Conservation (phyloP, 495 filamentous ascomycete species). For the Talaromyces trachyspermus region DNA sequence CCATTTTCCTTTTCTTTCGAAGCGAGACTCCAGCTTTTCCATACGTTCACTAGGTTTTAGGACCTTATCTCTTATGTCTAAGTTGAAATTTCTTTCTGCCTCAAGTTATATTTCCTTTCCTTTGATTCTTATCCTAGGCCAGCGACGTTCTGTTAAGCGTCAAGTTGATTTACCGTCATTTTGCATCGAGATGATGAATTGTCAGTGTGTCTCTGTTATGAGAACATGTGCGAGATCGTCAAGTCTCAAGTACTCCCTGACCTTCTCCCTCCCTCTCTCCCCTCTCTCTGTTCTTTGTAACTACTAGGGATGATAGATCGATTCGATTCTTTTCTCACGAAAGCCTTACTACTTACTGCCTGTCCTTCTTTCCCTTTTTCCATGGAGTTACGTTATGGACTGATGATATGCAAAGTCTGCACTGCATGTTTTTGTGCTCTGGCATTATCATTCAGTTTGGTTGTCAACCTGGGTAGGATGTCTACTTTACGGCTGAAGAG, state of each 20-base stretch:
- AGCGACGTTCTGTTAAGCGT: too few species aligned
- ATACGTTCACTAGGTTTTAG: constrained; percentile 17
- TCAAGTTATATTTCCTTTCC: not conserved
- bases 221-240: too few species aligned
- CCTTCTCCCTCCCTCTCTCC: not conserved
- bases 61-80: not conserved
- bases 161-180: not conserved
- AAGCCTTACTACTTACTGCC: constrained; percentile 16
- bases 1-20: constrained; percentile 15
- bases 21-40: constrained; percentile 16
- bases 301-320: constrained; percentile 15
- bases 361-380: too few species aligned
- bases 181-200: constrained; percentile 3
- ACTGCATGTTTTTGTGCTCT: too few species aligned
- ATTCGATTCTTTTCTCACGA: constrained; percentile 12
- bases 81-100: not conserved
- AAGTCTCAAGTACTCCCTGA: not conserved
- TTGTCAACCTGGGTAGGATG: too few species aligned
- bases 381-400: too few species aligned
- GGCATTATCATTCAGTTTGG: too few species aligned
- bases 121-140: too few species aligned
- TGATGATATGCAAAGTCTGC: too few species aligned
- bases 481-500: too few species aligned
- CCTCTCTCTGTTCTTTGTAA: constrained; percentile 14
- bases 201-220: not conserved